Percentiles rank a stretch among this genome's conserved stretches.
Conservation (phyloP, 2,329 filamentous ascomycete species). For the Xylariaceae sp. region DNA sequence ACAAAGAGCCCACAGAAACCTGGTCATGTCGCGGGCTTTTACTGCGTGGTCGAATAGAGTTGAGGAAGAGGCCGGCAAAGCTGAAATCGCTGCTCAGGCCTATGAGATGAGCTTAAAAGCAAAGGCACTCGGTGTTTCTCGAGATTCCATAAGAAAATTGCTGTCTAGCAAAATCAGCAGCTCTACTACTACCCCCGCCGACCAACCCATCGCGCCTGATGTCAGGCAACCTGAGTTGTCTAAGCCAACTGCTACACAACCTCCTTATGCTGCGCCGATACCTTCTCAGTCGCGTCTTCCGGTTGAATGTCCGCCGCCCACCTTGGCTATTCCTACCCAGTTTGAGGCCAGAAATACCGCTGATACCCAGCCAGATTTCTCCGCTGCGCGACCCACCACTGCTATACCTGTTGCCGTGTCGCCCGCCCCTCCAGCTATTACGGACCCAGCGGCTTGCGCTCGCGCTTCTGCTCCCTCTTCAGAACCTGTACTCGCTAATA, state of each 20-base stretch:
- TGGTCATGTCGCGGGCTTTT: constrained; percentile 32
- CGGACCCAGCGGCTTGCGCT: background rate
- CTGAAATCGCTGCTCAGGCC: constrained; percentile 27
- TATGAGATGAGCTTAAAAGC: constrained; percentile 33
- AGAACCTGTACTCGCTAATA: background rate
- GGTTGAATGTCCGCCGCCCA: constrained; percentile 4
- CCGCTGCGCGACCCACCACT: background rate
- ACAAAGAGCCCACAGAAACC: constrained; percentile 27
- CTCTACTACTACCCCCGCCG: background rate
- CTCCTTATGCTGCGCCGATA: background rate
- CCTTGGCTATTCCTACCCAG: constrained; percentile 1
- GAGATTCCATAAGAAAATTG: constrained; percentile 10
- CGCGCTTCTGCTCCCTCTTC: background rate
- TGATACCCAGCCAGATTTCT: background rate
- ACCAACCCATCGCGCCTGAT: background rate
- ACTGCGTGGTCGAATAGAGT: constrained; percentile 31
- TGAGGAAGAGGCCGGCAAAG: constrained; percentile 30
- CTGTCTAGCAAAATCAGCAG: constrained; percentile 6
- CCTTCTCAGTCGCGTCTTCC: constrained; percentile 4
- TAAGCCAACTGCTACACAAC: background rate
- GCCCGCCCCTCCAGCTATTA: background rate
- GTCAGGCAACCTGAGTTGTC: background rate
- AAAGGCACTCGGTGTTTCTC: constrained; percentile 27
- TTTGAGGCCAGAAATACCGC: constrained; percentile 4
- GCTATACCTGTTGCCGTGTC: constrained; percentile 1